Percentiles rank a stretch among this genome's conserved stretches.
Evolutionary conservation across 1,284 basidiomycete species (phyloP).

Genomic region (Phaffia rhodozyma): DNA sequence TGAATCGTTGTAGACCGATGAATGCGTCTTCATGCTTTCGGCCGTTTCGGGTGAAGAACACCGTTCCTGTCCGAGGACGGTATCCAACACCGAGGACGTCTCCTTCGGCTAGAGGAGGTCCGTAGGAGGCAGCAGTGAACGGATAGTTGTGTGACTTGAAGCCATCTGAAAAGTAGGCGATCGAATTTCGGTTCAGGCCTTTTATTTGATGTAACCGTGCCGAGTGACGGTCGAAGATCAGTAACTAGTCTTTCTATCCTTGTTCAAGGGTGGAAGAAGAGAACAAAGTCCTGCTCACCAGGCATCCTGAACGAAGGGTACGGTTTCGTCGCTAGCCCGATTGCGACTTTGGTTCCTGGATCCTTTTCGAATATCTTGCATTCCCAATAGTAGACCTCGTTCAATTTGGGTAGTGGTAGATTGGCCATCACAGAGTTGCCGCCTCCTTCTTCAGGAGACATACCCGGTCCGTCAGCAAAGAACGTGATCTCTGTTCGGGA

Average conservation of each 20-base stretch:
- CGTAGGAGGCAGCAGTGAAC: conserved; percentile 77
- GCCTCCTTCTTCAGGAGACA: conserved; percentile 39
- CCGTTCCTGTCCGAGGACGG: conserved; percentile 82
- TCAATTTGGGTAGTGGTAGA: conserved; percentile 82
- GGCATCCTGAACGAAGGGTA: conserved; percentile 86
- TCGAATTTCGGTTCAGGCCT: conserved; percentile 77
- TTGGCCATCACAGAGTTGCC: conserved; percentile 90
- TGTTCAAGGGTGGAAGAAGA: too few species aligned
- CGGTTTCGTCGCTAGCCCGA: conserved; percentile 88
- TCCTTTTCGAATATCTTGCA: conserved; percentile 95
- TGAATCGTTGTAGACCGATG: conserved; percentile 71
- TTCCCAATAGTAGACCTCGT: conserved; percentile 97
- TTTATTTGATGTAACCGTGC: background rate
- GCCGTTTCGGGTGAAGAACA: conserved; percentile 93
- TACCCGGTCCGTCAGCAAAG: conserved; percentile 79
- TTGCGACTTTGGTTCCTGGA: conserved; percentile 62
- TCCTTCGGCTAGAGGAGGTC: conserved; percentile 76
- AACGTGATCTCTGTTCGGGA: conserved; percentile 91
- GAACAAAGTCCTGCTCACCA: conserved; percentile 3
- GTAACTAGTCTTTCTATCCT: too few species aligned
- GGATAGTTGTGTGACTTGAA: conserved; percentile 97
- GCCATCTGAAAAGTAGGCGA: conserved; percentile 83
- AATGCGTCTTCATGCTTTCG: conserved; percentile 91
- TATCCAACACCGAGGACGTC: conserved; percentile 89
- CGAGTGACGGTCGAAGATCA: background rate